Conservation (phyloP, 2,329 filamentous ascomycete species). For the Endoconidiophora laricicola region DNA sequence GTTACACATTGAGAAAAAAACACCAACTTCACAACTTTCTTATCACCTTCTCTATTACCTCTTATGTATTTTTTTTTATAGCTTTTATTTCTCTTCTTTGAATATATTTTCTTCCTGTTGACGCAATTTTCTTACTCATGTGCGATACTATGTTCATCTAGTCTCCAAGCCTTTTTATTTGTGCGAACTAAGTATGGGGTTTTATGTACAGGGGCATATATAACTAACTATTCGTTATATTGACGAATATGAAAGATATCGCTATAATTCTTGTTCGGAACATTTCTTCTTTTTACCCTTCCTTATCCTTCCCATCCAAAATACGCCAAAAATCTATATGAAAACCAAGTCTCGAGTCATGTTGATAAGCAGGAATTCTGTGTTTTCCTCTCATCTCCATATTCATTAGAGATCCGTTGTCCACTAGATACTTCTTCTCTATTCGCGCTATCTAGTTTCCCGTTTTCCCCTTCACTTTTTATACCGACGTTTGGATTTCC, state of each 20-base stretch:
- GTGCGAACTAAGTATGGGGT: too few relatives aligned
- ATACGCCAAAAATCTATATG: too few relatives aligned
- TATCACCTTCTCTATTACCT: not conserved
- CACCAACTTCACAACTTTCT: too few relatives aligned
- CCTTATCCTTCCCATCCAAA: not conserved
- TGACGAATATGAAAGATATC: too few relatives aligned
- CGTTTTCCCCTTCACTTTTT: too few relatives aligned
- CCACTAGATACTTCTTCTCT: too few relatives aligned
- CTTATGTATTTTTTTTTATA: constrained; percentile 3
- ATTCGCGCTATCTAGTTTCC: too few relatives aligned
- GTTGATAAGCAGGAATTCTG: not conserved
- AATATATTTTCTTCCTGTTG: not conserved
- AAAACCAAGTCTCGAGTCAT: too few relatives aligned
- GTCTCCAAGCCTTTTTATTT: too few relatives aligned
- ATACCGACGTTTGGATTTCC: constrained; percentile 24
- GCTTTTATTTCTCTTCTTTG: constrained; percentile 4
- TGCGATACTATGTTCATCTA: not conserved
- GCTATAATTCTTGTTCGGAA: not conserved
- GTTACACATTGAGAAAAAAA: too few relatives aligned
- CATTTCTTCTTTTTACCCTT: not conserved
- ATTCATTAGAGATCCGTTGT: not conserved
- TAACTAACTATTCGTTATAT: too few relatives aligned
- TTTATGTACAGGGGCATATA: too few relatives aligned
- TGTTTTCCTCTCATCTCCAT: not conserved
- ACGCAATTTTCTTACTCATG: not conserved